phyloP scores from a whole-genome alignment of 257 asterid species.

The Solanum boliviense region DNA sequence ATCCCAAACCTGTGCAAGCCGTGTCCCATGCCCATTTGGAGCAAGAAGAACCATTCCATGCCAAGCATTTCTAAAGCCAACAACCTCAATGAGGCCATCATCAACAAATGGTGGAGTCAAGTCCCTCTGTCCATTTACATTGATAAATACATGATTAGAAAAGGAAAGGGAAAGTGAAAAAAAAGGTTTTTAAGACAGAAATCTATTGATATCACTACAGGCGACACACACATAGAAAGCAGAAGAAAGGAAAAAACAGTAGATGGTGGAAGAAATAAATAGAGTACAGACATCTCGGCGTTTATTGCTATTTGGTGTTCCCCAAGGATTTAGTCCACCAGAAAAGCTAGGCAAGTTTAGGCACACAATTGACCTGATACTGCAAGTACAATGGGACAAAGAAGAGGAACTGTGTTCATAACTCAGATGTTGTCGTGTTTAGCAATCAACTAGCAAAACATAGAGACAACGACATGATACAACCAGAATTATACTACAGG shows the following conservation, averaged over 20 bases:
- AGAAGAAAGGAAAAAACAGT: not conserved
- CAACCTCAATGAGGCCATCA: conserved; percentile 71
- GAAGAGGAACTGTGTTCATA: not conserved
- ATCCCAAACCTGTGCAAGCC: conserved; percentile 72
- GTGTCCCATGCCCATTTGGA: conserved; percentile 88
- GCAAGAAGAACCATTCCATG: conserved; percentile 71
- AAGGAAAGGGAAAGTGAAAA: not conserved
- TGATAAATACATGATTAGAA: not conserved
- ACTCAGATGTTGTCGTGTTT: not conserved
- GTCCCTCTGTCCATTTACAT: conserved; percentile 36
- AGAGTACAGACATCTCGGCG: conserved; percentile 44
- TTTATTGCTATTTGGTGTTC: conserved; percentile 55
- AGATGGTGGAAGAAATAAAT: not conserved
- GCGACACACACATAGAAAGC: not conserved
- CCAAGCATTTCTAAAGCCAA: conserved; percentile 91
- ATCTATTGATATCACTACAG: not conserved
- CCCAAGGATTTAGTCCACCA: conserved; percentile 98
- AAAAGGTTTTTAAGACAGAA: not conserved
- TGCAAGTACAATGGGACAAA: conserved; percentile 13
- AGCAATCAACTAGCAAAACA: not conserved
- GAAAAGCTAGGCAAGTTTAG: conserved; percentile 94
- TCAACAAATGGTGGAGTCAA: conserved; percentile 76
- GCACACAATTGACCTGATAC: conserved; percentile 83
- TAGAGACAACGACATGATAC: not conserved
- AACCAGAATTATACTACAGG: not conserved